These are phyloP conservation scores for Rhynchosporium graminicola DNA, from an alignment of 2,329 filamentous ascomycete genomes.

Conservation along the genomic window DNA sequence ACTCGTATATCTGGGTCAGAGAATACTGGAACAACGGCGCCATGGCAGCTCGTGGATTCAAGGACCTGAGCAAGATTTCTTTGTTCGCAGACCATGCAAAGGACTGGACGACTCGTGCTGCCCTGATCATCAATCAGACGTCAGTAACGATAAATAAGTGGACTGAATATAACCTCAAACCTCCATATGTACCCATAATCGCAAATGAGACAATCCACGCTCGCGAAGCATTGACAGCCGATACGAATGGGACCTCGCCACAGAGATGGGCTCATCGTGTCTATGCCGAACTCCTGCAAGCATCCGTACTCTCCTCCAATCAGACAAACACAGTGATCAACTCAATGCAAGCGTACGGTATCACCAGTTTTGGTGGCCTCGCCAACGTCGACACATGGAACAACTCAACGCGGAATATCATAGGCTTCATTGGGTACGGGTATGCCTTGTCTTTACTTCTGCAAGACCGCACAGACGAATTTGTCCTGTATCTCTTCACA, in stretches of 20 bases:
- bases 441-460: conserved; percentile 1
- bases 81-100: background rate
- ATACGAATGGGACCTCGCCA: background rate
- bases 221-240: background rate
- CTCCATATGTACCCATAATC: background rate
- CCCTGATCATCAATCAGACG: background rate
- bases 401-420: background rate
- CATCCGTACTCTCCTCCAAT: background rate
- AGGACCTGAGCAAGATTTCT: background rate
- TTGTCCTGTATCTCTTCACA: background rate
- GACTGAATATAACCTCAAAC: background rate
- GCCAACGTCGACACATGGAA: background rate
- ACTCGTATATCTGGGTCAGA: background rate
- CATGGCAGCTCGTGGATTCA: background rate
- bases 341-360: conserved; percentile 4
- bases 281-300: conserved; percentile 2
- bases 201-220: background rate
- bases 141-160: background rate
- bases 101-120: background rate
- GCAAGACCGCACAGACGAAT: background rate
- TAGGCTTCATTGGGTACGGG: conserved; percentile 2
- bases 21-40: background rate
- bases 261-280: conserved; percentile 1
- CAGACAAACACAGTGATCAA: background rate
- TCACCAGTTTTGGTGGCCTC: background rate